A percentile compares a stretch with the other conserved stretches of the same genome.
phyloP scores from a whole-genome alignment of 2,329 filamentous ascomycete genomes.

The Cytospora piceae region DNA sequence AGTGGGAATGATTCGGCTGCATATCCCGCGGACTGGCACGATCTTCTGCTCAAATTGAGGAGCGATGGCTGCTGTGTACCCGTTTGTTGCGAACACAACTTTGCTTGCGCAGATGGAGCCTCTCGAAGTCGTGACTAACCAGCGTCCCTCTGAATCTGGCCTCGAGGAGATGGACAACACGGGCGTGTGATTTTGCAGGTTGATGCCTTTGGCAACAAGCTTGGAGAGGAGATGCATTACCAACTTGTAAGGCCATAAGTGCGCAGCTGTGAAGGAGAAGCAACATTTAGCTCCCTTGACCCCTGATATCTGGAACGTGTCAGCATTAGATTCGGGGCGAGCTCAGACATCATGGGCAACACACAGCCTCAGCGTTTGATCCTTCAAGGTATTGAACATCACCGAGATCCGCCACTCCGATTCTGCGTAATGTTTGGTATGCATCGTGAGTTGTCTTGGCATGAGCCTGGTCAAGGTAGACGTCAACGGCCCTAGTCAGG shows the following conservation, averaged over 20 bases:
- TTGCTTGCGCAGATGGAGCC: conserved; percentile 57
- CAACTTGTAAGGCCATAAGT: conserved; percentile 40
- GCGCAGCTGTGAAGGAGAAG: conserved; percentile 37
- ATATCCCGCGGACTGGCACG: conserved; percentile 61
- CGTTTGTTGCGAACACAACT: conserved; percentile 69
- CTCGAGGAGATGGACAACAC: conserved; percentile 29
- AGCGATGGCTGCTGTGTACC: conserved; percentile 64
- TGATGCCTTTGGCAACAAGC: conserved; percentile 25
- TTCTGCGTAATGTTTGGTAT: conserved; percentile 38
- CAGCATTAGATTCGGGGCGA: not conserved
- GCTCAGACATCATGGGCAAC: not conserved
- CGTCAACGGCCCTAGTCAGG: conserved; percentile 44
- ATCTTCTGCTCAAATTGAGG: conserved; percentile 64
- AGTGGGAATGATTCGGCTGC: conserved; percentile 32
- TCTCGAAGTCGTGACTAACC: conserved; percentile 56
- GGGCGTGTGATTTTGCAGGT: conserved; percentile 20
- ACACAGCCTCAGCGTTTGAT: conserved; percentile 23
- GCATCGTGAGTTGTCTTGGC: conserved; percentile 33
- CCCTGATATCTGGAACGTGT: conserved; percentile 36
- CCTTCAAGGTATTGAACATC: conserved; percentile 38
- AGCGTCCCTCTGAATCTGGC: conserved; percentile 37
- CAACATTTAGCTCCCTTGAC: conserved; percentile 42
- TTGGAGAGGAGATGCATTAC: conserved; percentile 34
- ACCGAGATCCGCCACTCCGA: conserved; percentile 35
- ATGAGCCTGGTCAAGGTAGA: conserved; percentile 38